Evolutionary conservation across 352 stramenopile genomes (phyloP).

Genomic region (Phytophthora meadii): DNA sequence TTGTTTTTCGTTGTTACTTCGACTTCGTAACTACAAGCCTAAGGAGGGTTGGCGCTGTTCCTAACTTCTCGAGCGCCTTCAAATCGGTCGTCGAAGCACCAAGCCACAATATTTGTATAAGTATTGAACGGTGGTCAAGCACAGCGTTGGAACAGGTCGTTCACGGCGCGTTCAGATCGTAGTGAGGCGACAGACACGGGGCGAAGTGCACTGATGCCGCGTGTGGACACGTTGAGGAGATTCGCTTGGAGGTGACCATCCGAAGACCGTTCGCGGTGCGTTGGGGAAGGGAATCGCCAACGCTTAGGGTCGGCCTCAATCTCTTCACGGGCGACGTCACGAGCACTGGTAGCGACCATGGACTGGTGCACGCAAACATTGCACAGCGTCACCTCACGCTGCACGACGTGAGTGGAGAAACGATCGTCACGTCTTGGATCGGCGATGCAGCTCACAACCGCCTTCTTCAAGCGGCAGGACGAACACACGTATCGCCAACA

Average conservation of each 20-base stretch:
- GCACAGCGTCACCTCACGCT: constrained; percentile 48
- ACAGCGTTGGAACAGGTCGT: constrained; percentile 35
- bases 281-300: constrained; percentile 26
- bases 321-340: constrained; percentile 48
- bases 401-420: constrained; percentile 26
- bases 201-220: constrained; percentile 18
- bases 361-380: constrained; percentile 50
- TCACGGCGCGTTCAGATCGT: constrained; percentile 28
- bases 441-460: constrained; percentile 38
- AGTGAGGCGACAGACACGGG: constrained; percentile 19
- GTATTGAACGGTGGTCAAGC: constrained; percentile 21
- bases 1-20: constrained; percentile 27
- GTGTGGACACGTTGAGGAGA: constrained; percentile 8
- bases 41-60: background rate
- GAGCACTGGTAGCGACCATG: constrained; percentile 42
- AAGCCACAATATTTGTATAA: constrained; percentile 22
- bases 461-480: constrained; percentile 61
- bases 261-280: constrained; percentile 16
- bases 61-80: constrained; percentile 25
- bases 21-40: constrained; percentile 30
- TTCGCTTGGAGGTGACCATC: constrained; percentile 24
- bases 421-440: constrained; percentile 30
- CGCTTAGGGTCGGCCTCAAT: constrained; percentile 34
- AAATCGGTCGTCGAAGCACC: constrained; percentile 24
- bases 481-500: constrained; percentile 62